These are phyloP conservation scores for Blastomyces percursus DNA, from an alignment of 2,329 filamentous ascomycete species.

Conservation along the genomic window DNA sequence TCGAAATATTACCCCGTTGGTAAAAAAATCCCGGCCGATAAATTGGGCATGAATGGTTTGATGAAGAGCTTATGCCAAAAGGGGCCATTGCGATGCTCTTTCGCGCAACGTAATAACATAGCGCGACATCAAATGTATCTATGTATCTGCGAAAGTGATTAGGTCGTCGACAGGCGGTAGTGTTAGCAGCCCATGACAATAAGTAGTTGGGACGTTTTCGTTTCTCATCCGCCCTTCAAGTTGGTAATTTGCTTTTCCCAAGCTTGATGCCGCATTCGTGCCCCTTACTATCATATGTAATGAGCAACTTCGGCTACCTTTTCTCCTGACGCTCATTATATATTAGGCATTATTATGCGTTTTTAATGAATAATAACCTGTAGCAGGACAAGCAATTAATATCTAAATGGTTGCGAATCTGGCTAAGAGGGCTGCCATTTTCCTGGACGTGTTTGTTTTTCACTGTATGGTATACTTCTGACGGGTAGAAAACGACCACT, in stretches of 20 bases:
- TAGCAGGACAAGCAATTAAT: background rate
- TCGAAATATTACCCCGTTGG: background rate
- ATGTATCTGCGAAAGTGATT: background rate
- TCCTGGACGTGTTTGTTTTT: background rate
- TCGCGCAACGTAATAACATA: background rate
- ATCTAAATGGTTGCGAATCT: too few relatives aligned
- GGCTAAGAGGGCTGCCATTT: too few relatives aligned
- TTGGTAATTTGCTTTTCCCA: background rate
- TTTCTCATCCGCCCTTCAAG: background rate
- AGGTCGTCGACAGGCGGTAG: background rate
- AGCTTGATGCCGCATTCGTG: background rate
- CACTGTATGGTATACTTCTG: background rate
- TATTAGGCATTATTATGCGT: background rate
- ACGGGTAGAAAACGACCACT: too few relatives aligned
- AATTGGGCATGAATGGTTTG: background rate
- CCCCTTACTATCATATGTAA: background rate
- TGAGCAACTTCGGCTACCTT: background rate
- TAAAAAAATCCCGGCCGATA: background rate
- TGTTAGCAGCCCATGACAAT: background rate
- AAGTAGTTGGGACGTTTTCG: background rate
- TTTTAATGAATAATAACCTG: background rate
- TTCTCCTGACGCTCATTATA: background rate
- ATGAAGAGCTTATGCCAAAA: background rate
- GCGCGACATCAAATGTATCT: background rate
- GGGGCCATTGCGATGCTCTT: background rate